Base-by-base conservation (phyloP, 371 early-diverging fungal genomes). In the Saksenaea oblongispora region DNA sequence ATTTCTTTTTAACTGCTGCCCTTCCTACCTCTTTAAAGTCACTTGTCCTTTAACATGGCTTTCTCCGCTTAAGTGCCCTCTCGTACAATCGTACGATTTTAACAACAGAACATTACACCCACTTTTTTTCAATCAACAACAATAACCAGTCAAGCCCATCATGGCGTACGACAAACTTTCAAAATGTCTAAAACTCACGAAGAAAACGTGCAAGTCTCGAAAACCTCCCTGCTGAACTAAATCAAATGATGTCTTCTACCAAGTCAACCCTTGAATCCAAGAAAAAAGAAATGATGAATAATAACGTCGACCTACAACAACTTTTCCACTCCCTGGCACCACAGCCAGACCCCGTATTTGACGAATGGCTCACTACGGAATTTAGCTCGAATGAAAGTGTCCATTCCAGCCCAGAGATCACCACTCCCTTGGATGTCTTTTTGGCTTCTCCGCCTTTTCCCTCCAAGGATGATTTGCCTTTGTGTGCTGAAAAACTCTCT, bases 371-470 rank as follows among this genome's bases (percentile, higher is more conserved):
- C 26, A 35, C 59, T 17, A 53, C 64, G 27, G 71, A 66, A 42
- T 60, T 66, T 34, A 42, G 62, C 44, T 57, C 51, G 8, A 41
- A 57, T 27, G 57, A 51, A 15, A 65, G 65, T 56, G 65, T 65
- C 26, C 62, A 62, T 51, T 70, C 65, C 13, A 66, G 63, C 28
- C 71, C 71, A 14, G 71, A 71, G 51, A 63, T 72, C 53, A 65
- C 65, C 41, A 68, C 68, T 17, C 72, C 72, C 54, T 57, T 64
- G 61, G 71, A 67, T 56, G 44, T 65, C 39, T 62, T 64, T 57
- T 67, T 71, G 61, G 54, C 60, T 10, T 56, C 68, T 17, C 55
- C 63, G 17, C 27, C 58, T 42, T 28, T 54, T 42, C 62, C 58
- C 31, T 35, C 61, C 11, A 57, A 64, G 17, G 59, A 59, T 22